A percentile compares a stretch with the other conserved stretches of the same genome.
phyloP scores from a whole-genome alignment of 768 basidiomycete species.

The Botryobasidium botryosum region DNA sequence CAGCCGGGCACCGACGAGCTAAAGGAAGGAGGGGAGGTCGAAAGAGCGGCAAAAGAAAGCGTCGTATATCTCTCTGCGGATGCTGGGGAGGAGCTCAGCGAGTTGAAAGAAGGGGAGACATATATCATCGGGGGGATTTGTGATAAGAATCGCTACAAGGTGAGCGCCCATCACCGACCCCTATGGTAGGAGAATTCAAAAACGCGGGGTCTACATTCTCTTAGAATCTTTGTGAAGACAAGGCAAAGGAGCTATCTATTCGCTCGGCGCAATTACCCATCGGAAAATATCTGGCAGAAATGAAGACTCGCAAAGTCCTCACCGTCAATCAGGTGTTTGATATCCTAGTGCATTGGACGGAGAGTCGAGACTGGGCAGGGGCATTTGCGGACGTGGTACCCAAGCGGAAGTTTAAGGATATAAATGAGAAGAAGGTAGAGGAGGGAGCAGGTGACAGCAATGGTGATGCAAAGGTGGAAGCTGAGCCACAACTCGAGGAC shows the following conservation, averaged over 20 bases:
- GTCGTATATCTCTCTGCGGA: constrained; percentile 93
- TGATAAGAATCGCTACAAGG: constrained; percentile 95
- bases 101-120: constrained; percentile 65
- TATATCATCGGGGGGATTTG: constrained; percentile 94
- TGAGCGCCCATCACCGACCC: constrained; percentile 18
- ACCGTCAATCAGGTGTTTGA: constrained; percentile 97
- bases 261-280: constrained; percentile 87
- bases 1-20: not conserved
- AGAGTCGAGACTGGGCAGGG: constrained; percentile 66
- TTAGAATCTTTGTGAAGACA: constrained; percentile 82
- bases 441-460: not conserved
- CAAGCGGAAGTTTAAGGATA: constrained; percentile 62
- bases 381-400: constrained; percentile 86
- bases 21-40: not conserved
- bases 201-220: not conserved
- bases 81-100: constrained; percentile 67
- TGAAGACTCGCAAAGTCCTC: constrained; percentile 85
- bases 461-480: constrained; percentile 5
- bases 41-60: constrained; percentile 25
- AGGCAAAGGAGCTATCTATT: constrained; percentile 56
- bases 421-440: constrained; percentile 19
- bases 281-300: constrained; percentile 67
- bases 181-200: not conserved
- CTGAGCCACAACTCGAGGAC: not conserved
- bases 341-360: constrained; percentile 82